These are phyloP conservation scores for Haplographium delicatum DNA, from an alignment of 495 filamentous ascomycete genomes.

Conservation along the genomic window DNA sequence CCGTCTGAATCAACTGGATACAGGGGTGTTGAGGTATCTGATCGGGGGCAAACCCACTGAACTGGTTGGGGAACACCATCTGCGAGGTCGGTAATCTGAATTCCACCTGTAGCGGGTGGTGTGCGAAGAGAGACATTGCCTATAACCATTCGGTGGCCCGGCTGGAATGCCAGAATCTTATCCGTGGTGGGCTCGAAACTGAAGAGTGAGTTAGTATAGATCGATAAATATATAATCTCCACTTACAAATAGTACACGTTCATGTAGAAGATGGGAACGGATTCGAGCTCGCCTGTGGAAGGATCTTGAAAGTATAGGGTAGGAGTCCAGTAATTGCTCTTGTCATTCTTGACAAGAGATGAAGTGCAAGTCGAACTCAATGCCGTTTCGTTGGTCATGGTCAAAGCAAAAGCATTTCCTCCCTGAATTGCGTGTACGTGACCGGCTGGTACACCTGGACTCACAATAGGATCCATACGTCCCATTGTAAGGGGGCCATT, in stretches of 20 bases:
- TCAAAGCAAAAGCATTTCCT: conserved; percentile 57
- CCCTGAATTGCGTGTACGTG: conserved; percentile 69
- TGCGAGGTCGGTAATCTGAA: conserved; percentile 20
- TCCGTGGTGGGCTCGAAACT: conserved; percentile 33
- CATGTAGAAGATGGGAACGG: conserved; percentile 57
- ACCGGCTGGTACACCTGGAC: conserved; percentile 46
- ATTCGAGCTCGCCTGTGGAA: conserved; percentile 59
- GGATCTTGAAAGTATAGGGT: conserved; percentile 56
- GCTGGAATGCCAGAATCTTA: conserved; percentile 46
- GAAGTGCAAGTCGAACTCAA: conserved; percentile 56
- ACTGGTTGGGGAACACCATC: conserved; percentile 34
- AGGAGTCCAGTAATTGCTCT: conserved; percentile 73
- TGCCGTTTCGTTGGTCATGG: conserved; percentile 50
- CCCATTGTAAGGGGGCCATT: conserved; percentile 35
- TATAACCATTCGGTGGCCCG: conserved; percentile 68
- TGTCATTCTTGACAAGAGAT: conserved; percentile 55
- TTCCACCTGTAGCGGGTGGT: conserved; percentile 31
- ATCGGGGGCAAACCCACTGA: conserved; percentile 43
- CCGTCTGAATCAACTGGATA: conserved; percentile 23
- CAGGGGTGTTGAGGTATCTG: conserved; percentile 21
- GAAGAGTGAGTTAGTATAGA: conserved; percentile 28
- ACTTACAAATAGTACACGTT: conserved; percentile 61
- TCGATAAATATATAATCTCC: background rate
- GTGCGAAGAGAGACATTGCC: conserved; percentile 53
- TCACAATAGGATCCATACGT: conserved; percentile 62